These are phyloP conservation scores for Lavandula angustifolia DNA, from an alignment of 257 asterid species.

Conservation along the genomic window DNA sequence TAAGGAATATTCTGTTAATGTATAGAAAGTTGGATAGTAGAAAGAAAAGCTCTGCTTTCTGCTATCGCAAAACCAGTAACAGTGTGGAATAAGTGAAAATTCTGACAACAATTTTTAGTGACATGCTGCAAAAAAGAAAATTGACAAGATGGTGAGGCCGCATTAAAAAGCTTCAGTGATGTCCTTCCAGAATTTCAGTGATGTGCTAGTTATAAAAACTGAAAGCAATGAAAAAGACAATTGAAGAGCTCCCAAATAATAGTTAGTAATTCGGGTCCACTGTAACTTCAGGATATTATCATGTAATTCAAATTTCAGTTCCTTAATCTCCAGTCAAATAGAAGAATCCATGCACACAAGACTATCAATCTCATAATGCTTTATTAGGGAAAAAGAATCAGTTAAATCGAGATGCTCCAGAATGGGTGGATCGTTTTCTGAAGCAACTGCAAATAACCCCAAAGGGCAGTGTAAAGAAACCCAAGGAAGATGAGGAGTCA, in stretches of 20 bases:
- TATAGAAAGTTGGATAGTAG: not conserved
- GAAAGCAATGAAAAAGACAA: not conserved
- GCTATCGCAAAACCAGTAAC: not conserved
- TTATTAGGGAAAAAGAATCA: not conserved
- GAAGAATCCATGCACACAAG: not conserved
- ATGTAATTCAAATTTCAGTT: not conserved
- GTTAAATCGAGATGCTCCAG: slow-evolving; percentile 14
- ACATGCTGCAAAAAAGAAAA: not conserved
- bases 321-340: not conserved
- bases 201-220: not conserved
- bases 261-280: not conserved
- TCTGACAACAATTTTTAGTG: not conserved
- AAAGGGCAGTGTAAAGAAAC: not conserved
- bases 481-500: slow-evolving; percentile 8
- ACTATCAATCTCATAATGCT: slow-evolving; percentile 1
- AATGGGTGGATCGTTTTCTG: not conserved
- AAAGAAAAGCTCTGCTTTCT: slow-evolving; percentile 7
- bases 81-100: not conserved
- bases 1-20: not conserved
- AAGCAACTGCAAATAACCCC: not conserved
- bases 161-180: no score
- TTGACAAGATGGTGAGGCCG: not conserved
- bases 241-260: not conserved
- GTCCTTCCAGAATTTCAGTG: not conserved
- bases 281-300: not conserved